phyloP scores from a whole-genome alignment of 73 alveolate genomes.

The Paramecium tetraurelia region DNA sequence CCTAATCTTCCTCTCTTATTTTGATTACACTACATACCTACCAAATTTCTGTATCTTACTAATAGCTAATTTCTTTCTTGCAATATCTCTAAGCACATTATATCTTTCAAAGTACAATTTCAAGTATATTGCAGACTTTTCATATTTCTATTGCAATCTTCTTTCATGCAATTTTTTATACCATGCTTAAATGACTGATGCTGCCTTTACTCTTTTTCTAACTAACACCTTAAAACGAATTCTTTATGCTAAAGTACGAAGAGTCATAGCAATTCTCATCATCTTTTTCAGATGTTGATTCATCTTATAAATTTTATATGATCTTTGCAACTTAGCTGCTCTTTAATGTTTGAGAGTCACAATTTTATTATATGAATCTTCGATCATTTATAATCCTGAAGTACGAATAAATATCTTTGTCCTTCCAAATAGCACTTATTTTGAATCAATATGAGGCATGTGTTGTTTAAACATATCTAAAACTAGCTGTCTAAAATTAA shows the following conservation, averaged over 20 bases:
- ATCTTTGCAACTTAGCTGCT: not conserved
- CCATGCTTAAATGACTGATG: not conserved
- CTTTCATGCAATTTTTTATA: not conserved
- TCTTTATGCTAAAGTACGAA: not conserved
- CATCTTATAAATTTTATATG: slow-evolving; percentile 25
- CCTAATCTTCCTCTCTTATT: not conserved
- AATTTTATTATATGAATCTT: not conserved
- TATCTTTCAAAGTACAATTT: not conserved
- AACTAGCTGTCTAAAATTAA: slow-evolving; percentile 1
- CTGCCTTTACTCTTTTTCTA: not conserved
- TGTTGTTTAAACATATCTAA: not conserved
- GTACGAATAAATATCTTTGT: not conserved
- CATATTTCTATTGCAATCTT: not conserved
- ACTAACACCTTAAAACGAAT: not conserved
- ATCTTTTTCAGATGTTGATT: not conserved
- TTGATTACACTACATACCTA: not conserved
- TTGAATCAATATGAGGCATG: not conserved
- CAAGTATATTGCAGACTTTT: not conserved
- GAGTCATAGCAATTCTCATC: not conserved
- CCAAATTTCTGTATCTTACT: not conserved
- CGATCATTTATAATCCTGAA: not conserved
- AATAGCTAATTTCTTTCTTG: slow-evolving; percentile 25
- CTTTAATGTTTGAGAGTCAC: not conserved
- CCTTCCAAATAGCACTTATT: slow-evolving; percentile 6
- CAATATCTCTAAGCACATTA: not conserved